Evolutionary conservation across 2,329 filamentous ascomycete species (phyloP).

Genomic region (Colletotrichum viniferum): DNA sequence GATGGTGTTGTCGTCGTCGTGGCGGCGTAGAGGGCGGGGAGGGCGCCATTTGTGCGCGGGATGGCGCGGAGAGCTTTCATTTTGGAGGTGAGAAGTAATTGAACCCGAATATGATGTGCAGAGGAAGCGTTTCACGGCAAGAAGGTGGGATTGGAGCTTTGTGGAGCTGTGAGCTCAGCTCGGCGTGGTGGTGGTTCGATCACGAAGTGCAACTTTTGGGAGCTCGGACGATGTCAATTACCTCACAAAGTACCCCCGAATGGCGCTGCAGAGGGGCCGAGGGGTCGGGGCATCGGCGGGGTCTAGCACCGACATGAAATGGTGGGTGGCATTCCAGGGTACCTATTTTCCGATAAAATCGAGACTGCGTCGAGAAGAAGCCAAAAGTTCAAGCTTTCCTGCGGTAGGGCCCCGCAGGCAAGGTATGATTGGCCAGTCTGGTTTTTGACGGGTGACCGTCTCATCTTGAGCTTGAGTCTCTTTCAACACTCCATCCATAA

Average conservation of each 20-base stretch:
- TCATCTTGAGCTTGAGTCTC: neutral
- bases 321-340: neutral
- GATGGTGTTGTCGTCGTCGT: slow-evolving; percentile 4
- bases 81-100: neutral
- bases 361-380: neutral
- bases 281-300: slow-evolving; percentile 7
- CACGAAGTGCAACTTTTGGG: neutral
- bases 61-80: slow-evolving; percentile 16
- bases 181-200: slow-evolving; percentile 7
- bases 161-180: neutral
- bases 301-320: neutral
- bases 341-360: neutral
- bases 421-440: neutral
- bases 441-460: neutral
- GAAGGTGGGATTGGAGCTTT: neutral
- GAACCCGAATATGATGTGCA: accelerated
- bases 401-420: neutral
- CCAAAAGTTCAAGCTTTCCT: neutral
- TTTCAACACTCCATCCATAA: neutral
- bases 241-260: neutral
- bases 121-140: neutral
- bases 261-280: neutral
- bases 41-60: neutral
- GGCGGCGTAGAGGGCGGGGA: slow-evolving; percentile 19
- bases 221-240: neutral